phyloP scores from a whole-genome alignment of 192 early-diverging fungal genomes.

The Irineochytrium annulatum region DNA sequence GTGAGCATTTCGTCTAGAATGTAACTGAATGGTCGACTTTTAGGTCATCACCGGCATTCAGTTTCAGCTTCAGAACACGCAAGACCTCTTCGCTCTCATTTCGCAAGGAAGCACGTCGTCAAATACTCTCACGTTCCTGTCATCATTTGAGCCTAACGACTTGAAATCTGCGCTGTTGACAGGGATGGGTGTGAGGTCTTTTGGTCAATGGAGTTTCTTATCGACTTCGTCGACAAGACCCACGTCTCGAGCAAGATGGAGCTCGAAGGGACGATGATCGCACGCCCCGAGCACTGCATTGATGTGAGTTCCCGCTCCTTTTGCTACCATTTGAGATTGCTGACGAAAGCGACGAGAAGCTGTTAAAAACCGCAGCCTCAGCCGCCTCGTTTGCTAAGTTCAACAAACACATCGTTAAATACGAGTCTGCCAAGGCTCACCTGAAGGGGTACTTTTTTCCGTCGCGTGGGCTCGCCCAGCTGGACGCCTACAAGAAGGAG shows the following conservation, averaged over 20 bases:
- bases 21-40: too few relatives aligned
- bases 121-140: neutral
- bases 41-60: constrained; percentile 20
- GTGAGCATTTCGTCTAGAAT: too few relatives aligned
- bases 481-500: constrained; percentile 18
- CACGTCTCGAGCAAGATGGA: neutral
- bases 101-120: too few relatives aligned
- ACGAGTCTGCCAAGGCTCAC: constrained; percentile 4
- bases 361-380: neutral
- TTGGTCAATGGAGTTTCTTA: constrained; percentile 15
- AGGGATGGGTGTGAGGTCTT: constrained; percentile 15
- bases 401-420: neutral
- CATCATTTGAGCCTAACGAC: neutral
- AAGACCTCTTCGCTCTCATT: constrained; percentile 22
- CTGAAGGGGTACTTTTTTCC: constrained; percentile 9
- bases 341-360: neutral
- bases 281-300: neutral
- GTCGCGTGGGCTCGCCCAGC: constrained; percentile 5
- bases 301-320: neutral
- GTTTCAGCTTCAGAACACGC: constrained; percentile 18
- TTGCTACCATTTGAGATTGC: neutral
- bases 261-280: constrained; percentile 10
- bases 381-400: neutral
- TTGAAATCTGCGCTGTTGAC: constrained; percentile 6
- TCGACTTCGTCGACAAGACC: neutral